Base-by-base conservation (phyloP, 1,284 basidiomycete species). In the Pseudozyma flocculosa region DNA sequence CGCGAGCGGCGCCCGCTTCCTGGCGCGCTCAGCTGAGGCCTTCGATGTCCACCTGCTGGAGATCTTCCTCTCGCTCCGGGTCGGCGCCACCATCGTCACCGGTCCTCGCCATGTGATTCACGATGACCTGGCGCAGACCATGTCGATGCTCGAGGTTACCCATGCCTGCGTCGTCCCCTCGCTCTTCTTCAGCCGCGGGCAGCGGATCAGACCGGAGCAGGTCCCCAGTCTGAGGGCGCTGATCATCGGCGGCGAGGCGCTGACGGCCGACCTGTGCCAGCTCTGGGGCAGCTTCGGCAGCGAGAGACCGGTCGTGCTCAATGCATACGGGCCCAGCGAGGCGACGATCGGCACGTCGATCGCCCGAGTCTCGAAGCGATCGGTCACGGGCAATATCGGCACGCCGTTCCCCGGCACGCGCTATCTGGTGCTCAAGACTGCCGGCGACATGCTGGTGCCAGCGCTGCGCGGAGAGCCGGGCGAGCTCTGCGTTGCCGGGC, bases 21-120 rank as follows among this genome's bases (percentile, higher is more conserved):
- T 76, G n/a, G 74, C 74, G 3, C 64, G 74, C 9, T 73, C 71
- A 5, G 67, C 73, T 2, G 74, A 76, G 41, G 71, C 74, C 0
- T 76, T 76, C 43, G 78, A 78, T 45, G 75, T 77, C 3, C 75
- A 76, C 36, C 57, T 79, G 21, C 54, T 75, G 24, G 78, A 79
- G 58, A 59, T 70, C 30, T 72, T 78, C 47, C 61, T 75, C 14
- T 65, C 78, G 17, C 45, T 78, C 19, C 57, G 65, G 1, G 51
- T 61, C 11, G 78, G 78, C 9, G 71, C 69, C 10, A 72, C 74
- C 3, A 62, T 76, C 40, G 73, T 75, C 26, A 75, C 70, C 2
- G 74, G 70, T 23, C 68, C 75, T 2, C 62, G 70, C 14, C 54
- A 54, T 1, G 34, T 63, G 38, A 57, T 78, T 14, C 64, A 75